These are phyloP conservation scores for Angophora floribunda DNA, from an alignment of 345 rosid species.

Conservation along the genomic window DNA sequence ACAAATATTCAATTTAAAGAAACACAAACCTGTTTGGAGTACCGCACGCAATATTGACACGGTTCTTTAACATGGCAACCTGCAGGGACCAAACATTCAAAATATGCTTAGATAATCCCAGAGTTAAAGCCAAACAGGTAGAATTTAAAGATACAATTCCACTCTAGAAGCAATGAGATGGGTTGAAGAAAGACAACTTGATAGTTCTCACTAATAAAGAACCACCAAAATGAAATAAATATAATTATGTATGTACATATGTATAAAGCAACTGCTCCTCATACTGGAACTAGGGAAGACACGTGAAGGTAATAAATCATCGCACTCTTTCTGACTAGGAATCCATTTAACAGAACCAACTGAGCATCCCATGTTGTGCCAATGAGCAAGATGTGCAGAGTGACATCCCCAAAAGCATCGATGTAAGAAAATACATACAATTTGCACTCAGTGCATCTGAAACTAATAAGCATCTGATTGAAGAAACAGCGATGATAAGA, in stretches of 20 bases:
- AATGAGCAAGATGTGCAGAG: background rate
- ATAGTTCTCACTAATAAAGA: background rate
- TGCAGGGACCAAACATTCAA: slow-evolving; percentile 4
- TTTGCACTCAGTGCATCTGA: background rate
- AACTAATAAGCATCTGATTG: background rate
- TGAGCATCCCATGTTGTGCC: background rate
- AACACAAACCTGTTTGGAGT: slow-evolving; percentile 75
- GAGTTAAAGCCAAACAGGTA: background rate
- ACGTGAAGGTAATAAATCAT: background rate
- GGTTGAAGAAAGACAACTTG: background rate
- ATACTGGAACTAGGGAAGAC: background rate
- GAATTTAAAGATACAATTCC: background rate
- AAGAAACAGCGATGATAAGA: background rate
- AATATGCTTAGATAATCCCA: background rate
- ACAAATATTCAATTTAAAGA: background rate
- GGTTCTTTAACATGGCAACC: slow-evolving; percentile 57
- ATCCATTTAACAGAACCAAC: background rate
- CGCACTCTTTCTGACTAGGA: background rate
- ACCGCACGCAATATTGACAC: slow-evolving; percentile 81
- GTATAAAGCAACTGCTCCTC: background rate
- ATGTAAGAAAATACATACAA: background rate
- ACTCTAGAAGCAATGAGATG: background rate
- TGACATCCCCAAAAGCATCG: background rate
- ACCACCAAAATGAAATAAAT: background rate
- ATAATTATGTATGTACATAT: background rate